Conservation (phyloP, 352 stramenopile species). For the Phytophthora ramorum region DNA sequence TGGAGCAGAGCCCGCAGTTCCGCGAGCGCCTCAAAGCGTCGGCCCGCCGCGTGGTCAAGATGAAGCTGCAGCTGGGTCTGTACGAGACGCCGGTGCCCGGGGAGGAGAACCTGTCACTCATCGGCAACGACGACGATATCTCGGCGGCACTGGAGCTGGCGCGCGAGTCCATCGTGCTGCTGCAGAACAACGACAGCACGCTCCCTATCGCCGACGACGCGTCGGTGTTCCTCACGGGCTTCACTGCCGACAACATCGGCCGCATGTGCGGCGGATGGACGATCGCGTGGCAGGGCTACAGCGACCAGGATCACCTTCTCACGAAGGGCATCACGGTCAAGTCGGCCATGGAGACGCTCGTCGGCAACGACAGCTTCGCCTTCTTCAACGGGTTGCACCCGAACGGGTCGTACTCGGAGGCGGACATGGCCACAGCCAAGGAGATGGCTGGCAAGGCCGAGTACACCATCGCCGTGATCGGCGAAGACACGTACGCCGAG, state of each 20-base stretch:
- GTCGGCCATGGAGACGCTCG: slow-evolving; percentile 29
- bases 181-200: slow-evolving; percentile 32
- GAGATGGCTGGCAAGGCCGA: slow-evolving; percentile 29
- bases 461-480: slow-evolving; percentile 45
- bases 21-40: slow-evolving; percentile 54
- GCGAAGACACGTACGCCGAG: slow-evolving; percentile 45
- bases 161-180: slow-evolving; percentile 36
- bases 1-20: slow-evolving; percentile 41
- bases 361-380: slow-evolving; percentile 26
- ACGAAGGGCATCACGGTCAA: slow-evolving; percentile 37
- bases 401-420: slow-evolving; percentile 37
- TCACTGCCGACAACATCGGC: slow-evolving; percentile 40
- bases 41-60: slow-evolving; percentile 61
- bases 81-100: slow-evolving; percentile 64
- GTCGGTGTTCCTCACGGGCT: slow-evolving; percentile 36
- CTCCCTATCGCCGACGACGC: slow-evolving; percentile 22
- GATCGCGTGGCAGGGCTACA: slow-evolving; percentile 43
- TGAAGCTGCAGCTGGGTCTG: slow-evolving; percentile 71
- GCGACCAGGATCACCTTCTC: slow-evolving; percentile 35
- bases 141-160: slow-evolving; percentile 56
- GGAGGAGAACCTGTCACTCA: slow-evolving; percentile 38
- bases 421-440: slow-evolving; percentile 35
- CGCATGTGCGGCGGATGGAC: slow-evolving; percentile 47
- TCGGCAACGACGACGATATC: slow-evolving; percentile 54
- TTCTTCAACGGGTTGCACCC: slow-evolving; percentile 43